A percentile compares a stretch with the other conserved stretches of the same genome.
Conservation (phyloP, 768 basidiomycete genomes). For the Suillus paluster region DNA sequence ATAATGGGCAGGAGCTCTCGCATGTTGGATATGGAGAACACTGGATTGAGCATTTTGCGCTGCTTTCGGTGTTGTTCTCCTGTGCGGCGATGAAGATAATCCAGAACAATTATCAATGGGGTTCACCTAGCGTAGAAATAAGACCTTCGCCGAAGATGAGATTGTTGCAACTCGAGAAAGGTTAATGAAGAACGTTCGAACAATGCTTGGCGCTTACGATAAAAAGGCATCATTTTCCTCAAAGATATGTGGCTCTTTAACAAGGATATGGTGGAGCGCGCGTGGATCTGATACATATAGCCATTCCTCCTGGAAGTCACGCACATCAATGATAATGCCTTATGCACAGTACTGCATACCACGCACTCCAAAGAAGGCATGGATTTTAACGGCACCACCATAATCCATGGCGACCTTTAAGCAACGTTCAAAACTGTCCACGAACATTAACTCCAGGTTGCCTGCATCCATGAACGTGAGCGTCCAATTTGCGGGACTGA, state of each 20-base stretch:
- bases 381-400: conserved; percentile 29
- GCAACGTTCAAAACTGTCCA: conserved; percentile 1
- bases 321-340: conserved; percentile 13
- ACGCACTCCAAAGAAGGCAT: conserved; percentile 27
- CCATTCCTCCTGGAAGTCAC: conserved; percentile 15
- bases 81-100: conserved; percentile 3
- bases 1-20: conserved; percentile 14
- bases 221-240: conserved; percentile 24
- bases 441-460: neutral
- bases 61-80: conserved; percentile 10
- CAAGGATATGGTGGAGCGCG: conserved; percentile 31
- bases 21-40: conserved; percentile 8
- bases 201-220: conserved; percentile 14
- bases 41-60: conserved; percentile 10
- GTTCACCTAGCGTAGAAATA: conserved; percentile 26
- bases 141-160: conserved; percentile 33
- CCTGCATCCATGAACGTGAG: neutral
- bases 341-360: conserved; percentile 20
- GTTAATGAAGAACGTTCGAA: neutral
- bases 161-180: neutral
- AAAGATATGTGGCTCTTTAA: conserved; percentile 28
- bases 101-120: neutral
- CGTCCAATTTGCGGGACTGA: neutral
- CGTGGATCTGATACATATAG: conserved; percentile 25
- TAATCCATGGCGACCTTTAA: conserved; percentile 21